Evolutionary conservation across 2,329 filamentous ascomycete species (phyloP), one percentile per base, ranked within the genome.

Genomic region (Xylaria sp.): DNA sequence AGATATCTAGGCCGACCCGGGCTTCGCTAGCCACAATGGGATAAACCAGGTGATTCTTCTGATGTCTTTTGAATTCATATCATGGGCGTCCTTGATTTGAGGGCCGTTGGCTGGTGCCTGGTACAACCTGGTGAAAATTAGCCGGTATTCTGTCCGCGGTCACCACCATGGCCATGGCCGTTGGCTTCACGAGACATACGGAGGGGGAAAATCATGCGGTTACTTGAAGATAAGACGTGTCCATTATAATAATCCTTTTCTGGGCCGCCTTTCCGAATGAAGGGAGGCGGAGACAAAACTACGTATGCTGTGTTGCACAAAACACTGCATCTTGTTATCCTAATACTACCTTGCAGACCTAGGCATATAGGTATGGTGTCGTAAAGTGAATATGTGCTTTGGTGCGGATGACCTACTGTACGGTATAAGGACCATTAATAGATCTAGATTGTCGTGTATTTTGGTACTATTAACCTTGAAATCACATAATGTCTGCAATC

Each of bases 401-500:
- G 52, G 28, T 52, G 23, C 12, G 48, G 23, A 55, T 46, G 15
- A 43, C 13, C 10, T 32, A 25, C 25, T 46, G 23, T 41, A 36
- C n/a, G 9, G 20, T 53, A 36, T 12, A 48, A 67, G 36, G 34
- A 6, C 20, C 53, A n/a, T 18, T 39, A 18, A n/a, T 34, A 8
- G 48, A 50, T 50, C 63, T 66, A 50, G 57, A 57, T 15, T 58
- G 18, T 9, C n/a, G 43, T 32, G 25, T 57, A n/a, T 46, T 18
- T 28, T 57, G 34, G 63, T 60, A 43, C 52, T 43, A 56, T 63
- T 39, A 30, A 58, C 10, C n/a, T 10, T 46, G 15, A 36, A 36
- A n/a, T 43, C 43, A 58, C 9, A 58, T 32, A 52, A 28, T 20
- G 34, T 36, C 25, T 30, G 23, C 36, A 39, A 53, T 34, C 5